A percentile compares a stretch with the other conserved stretches of the same genome.
Evolutionary conservation across 768 basidiomycete genomes (phyloP).

Genomic region (Tylopilus intermedius): DNA sequence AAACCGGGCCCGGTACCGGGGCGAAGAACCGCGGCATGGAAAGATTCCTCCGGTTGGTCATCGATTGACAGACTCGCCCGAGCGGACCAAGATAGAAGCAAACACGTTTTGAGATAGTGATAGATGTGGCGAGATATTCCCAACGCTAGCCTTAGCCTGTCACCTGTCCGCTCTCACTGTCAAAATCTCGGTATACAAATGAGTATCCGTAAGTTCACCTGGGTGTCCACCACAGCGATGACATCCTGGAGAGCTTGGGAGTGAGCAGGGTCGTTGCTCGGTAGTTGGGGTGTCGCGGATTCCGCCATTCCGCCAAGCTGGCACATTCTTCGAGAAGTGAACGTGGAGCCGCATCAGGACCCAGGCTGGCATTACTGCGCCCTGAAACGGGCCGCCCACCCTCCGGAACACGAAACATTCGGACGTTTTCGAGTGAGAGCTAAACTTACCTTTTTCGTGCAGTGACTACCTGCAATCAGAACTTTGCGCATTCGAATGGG

Average conservation of each 20-base stretch:
- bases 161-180: constrained; percentile 12
- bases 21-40: constrained; percentile 14
- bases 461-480: background rate
- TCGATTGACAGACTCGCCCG: constrained; percentile 1
- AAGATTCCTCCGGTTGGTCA: constrained; percentile 5
- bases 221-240: constrained; percentile 1
- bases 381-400: constrained; percentile 9
- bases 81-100: constrained; percentile 15
- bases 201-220: constrained; percentile 7
- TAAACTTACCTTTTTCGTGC: constrained; percentile 17
- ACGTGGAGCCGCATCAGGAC: constrained; percentile 4
- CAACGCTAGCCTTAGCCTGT: constrained; percentile 4
- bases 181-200: constrained; percentile 2
- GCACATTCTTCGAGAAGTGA: background rate
- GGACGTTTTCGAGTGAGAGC: background rate
- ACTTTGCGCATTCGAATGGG: background rate
- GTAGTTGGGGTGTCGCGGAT: background rate
- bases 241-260: background rate
- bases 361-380: background rate
- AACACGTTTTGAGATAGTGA: constrained; percentile 4
- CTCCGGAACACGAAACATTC: constrained; percentile 4
- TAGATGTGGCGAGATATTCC: constrained; percentile 9
- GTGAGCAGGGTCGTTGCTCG: background rate
- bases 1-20: constrained; percentile 17
- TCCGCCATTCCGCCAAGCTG: constrained; percentile 1